Evolutionary conservation across 345 rosid genomes (phyloP).

Genomic region (Anacardium occidentale): DNA sequence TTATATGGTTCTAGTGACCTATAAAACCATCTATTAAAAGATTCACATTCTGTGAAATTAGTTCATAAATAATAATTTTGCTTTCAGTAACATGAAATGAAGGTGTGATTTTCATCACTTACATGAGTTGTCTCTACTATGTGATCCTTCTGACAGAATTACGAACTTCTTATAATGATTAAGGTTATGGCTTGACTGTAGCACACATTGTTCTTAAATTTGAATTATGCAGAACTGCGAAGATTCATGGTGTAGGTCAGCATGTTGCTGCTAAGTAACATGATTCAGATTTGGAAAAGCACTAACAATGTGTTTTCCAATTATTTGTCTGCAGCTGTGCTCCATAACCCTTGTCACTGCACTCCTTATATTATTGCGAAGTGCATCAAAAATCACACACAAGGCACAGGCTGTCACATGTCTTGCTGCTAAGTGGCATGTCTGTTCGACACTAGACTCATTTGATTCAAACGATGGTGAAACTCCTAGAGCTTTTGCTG

Average conservation of each 20-base stretch:
- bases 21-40: not conserved
- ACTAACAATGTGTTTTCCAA: not conserved
- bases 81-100: not conserved
- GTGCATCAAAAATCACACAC: slow-evolving; percentile 92
- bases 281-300: not conserved
- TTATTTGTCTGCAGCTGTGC: slow-evolving; percentile 53
- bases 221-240: not conserved
- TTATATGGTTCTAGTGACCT: not conserved
- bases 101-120: not conserved
- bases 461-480: slow-evolving; percentile 63
- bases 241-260: not conserved
- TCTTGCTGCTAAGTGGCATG: slow-evolving; percentile 95
- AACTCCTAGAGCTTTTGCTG: slow-evolving; percentile 44
- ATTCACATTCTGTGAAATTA: not conserved
- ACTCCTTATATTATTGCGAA: slow-evolving; percentile 61
- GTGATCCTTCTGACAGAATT: not conserved
- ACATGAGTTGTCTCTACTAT: not conserved
- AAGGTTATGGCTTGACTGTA: not conserved
- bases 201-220: not conserved
- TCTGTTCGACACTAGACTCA: slow-evolving; percentile 75
- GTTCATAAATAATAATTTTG: not conserved
- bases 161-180: not conserved
- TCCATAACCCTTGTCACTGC: slow-evolving; percentile 70
- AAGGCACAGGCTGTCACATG: slow-evolving; percentile 81
- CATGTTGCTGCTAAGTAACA: not conserved